These are phyloP conservation scores for Xylaria nigripes DNA, from an alignment of 495 filamentous ascomycete genomes.

Conservation along the genomic window DNA sequence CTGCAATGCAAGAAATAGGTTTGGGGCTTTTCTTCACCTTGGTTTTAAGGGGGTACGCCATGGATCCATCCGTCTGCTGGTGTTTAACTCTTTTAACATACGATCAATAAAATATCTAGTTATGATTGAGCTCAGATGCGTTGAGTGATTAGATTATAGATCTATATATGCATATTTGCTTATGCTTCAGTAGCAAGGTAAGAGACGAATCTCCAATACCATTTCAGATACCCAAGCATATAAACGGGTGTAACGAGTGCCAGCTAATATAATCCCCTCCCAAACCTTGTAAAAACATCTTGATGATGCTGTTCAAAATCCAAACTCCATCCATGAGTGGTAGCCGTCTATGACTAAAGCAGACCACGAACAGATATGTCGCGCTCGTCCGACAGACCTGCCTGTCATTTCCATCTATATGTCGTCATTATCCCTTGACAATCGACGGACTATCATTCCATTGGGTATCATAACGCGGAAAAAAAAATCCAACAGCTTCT, in stretches of 20 bases:
- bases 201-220: background rate
- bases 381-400: background rate
- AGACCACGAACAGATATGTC: background rate
- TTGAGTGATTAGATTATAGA: background rate
- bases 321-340: conserved; percentile 5
- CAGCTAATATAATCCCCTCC: background rate
- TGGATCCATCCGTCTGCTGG: no score
- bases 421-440: background rate
- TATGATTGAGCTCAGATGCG: background rate
- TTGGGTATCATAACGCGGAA: conserved; percentile 24
- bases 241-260: background rate
- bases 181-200: background rate
- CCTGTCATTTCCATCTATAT: background rate
- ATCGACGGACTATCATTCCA: background rate
- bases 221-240: background rate
- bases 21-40: no score
- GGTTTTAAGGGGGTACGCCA: no score
- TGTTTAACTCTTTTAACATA: no score
- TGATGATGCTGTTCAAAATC: background rate
- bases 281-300: background rate
- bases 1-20: no score
- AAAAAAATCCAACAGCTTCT: conserved; percentile 17
- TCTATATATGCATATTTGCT: background rate
- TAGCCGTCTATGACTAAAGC: conserved; percentile 3
- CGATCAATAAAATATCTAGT: background rate